Conservation (phyloP, 768 basidiomycete genomes). For the Xanthoconium stramineum region DNA sequence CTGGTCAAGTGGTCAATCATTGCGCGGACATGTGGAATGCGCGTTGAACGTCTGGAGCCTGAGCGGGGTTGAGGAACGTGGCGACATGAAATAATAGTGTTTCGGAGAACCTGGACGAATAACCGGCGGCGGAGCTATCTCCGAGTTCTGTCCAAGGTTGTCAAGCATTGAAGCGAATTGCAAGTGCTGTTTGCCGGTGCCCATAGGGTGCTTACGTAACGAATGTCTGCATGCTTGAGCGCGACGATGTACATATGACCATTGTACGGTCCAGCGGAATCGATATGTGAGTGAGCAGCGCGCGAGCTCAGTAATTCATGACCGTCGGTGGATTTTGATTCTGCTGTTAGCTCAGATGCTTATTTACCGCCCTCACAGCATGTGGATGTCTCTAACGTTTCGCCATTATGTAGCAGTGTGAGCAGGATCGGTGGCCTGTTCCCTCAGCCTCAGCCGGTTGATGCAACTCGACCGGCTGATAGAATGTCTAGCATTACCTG, state of each 20-base stretch:
- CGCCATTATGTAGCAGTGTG: background rate
- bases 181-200: background rate
- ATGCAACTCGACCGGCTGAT: background rate
- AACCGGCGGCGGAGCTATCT: conserved; percentile 11
- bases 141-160: conserved; percentile 3
- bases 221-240: background rate
- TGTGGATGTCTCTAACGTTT: background rate
- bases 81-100: conserved; percentile 16
- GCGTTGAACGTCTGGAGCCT: conserved; percentile 30
- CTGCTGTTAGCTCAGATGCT: background rate
- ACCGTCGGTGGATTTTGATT: background rate
- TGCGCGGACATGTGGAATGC: conserved; percentile 33
- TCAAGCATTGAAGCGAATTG: background rate
- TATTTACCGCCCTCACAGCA: conserved; percentile 1
- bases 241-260: background rate
- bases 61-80: conserved; percentile 28
- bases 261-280: background rate
- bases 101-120: conserved; percentile 11
- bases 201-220: conserved; percentile 16
- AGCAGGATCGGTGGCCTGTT: background rate
- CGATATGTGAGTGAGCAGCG: background rate
- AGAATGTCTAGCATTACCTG: background rate
- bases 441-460: background rate
- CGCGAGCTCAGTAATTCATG: background rate
- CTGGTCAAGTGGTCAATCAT: conserved; percentile 24